These are phyloP conservation scores for Yamadazyma tumulicola DNA, from an alignment of 805 yeast genomes.

Conservation along the genomic window DNA sequence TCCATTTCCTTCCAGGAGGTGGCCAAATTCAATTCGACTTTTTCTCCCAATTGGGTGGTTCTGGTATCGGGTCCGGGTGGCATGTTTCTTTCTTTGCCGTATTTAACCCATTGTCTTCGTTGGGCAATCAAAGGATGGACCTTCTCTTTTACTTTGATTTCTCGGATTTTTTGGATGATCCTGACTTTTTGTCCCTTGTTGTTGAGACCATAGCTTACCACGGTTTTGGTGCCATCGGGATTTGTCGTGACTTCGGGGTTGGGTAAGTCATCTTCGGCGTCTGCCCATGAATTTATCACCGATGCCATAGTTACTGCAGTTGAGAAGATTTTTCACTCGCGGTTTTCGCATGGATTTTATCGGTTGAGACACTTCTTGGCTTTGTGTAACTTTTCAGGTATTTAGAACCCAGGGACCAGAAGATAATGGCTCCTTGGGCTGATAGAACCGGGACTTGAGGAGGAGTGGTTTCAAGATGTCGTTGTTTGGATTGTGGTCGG, in stretches of 20 bases:
- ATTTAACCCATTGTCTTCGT: conserved; percentile 84
- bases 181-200: conserved; percentile 81
- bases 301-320: conserved; percentile 18
- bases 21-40: conserved; percentile 69
- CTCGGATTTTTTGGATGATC: conserved; percentile 80
- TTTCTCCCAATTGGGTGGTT: conserved; percentile 87
- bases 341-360: conserved; percentile 1
- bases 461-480: too few species aligned
- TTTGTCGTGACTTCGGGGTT: conserved; percentile 73
- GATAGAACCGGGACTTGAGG: too few species aligned
- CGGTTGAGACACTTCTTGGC: too few species aligned
- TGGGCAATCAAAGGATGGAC: conserved; percentile 85
- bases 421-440: too few species aligned
- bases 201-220: conserved; percentile 70
- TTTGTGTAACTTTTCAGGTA: background rate
- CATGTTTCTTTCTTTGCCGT: conserved; percentile 71
- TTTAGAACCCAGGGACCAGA: too few species aligned
- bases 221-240: conserved; percentile 86
- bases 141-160: conserved; percentile 70
- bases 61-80: conserved; percentile 84
- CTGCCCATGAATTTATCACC: conserved; percentile 61
- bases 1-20: conserved; percentile 75
- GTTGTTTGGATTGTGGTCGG: too few species aligned
- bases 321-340: conserved; percentile 6
- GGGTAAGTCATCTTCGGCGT: conserved; percentile 67